A percentile compares a stretch with the other conserved stretches of the same genome.
These are phyloP conservation scores for Astragalus membranaceus DNA, from an alignment of 306 rosid species.

Conservation along the genomic window DNA sequence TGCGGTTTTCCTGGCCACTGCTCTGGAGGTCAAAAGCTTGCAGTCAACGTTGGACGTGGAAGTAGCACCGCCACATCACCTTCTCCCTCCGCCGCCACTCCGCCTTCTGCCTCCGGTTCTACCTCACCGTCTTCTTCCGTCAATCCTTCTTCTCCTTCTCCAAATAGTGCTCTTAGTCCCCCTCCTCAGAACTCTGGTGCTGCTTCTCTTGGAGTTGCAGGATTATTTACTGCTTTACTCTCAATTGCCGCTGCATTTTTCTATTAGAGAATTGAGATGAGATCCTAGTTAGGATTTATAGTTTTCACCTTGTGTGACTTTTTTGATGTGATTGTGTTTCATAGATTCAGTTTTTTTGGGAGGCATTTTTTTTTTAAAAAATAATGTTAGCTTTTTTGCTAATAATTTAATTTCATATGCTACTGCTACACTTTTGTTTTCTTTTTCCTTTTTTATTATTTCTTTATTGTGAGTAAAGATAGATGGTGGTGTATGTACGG, in stretches of 20 bases:
- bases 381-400: constrained; percentile 2
- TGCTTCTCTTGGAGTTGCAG: constrained; percentile 23
- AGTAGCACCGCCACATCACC: not conserved
- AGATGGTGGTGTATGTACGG: not conserved
- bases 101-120: constrained; percentile 3
- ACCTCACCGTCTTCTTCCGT: constrained; percentile 4
- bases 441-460: not conserved
- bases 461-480: not conserved
- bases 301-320: not conserved
- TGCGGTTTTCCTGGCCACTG: constrained; percentile 31
- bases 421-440: not conserved
- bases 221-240: constrained; percentile 30
- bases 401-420: not conserved
- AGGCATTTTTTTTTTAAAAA: not conserved
- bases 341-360: constrained; percentile 8
- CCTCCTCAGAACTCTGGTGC: constrained; percentile 29
- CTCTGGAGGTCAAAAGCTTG: constrained; percentile 26
- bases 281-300: not conserved
- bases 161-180: constrained; percentile 9
- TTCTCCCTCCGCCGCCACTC: not conserved
- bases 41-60: constrained; percentile 23
- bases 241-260: constrained; percentile 37
- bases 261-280: constrained; percentile 25
- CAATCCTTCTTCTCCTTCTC: constrained; percentile 29
- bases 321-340: constrained; percentile 9